Evolutionary conservation across 371 early-diverging fungal genomes (phyloP).

Genomic region (Haplosporangium sp.): DNA sequence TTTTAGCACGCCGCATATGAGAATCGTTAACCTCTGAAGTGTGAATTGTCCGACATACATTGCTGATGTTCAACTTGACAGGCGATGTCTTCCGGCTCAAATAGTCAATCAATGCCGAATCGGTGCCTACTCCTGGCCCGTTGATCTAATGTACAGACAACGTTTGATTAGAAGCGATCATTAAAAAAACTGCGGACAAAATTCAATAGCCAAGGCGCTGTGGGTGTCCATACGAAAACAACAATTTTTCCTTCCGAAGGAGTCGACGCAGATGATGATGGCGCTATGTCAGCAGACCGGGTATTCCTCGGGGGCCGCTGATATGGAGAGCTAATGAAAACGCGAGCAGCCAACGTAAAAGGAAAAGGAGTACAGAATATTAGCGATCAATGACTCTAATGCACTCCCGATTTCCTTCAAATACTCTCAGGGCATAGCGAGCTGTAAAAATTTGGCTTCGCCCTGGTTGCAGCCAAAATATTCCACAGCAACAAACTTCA

Average conservation of each 20-base stretch:
- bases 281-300: background rate
- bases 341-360: no score
- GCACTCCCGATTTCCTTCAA: no score
- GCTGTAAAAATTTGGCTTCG: no score
- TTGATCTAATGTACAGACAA: background rate
- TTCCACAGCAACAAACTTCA: no score
- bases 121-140: constrained; percentile 10
- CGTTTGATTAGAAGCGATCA: no score
- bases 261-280: background rate
- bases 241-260: constrained; percentile 8
- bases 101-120: constrained; percentile 13
- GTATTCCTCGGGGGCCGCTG: constrained; percentile 23
- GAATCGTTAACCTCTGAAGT: no score
- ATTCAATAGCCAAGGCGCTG: background rate
- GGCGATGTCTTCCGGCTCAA: constrained; percentile 14
- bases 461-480: no score
- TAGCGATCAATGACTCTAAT: no score
- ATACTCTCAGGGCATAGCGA: no score
- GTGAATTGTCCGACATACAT: constrained; percentile 2
- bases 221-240: constrained; percentile 20
- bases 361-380: no score
- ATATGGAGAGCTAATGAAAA: constrained; percentile 19
- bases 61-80: constrained; percentile 14
- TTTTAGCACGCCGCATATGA: background rate
- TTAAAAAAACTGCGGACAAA: background rate